Base-by-base conservation (phyloP, 1,139 yeast genomes). In the Kurtzmaniella natalensis region DNA sequence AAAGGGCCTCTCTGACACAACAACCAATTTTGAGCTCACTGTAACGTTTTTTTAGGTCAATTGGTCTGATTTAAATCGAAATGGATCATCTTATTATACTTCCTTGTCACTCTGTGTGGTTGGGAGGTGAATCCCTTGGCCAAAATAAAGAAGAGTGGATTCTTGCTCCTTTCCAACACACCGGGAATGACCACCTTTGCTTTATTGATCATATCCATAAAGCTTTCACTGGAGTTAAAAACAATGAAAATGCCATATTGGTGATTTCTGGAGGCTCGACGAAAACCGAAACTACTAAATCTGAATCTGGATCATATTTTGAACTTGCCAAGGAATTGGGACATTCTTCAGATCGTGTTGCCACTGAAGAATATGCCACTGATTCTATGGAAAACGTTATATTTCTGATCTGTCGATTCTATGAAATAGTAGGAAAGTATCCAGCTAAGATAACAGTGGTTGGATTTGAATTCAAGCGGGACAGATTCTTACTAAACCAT, bases 341-440 rank as follows among this genome's bases (percentile, higher is more conserved):
- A 40, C 38, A n/a, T 32, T 42, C 32, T 45, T 35, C 13, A 43
- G 41, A 34, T 46, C 51, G 73, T 21, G 51, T 73, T 3, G 39
- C 59, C 4, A 51, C 72, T 2, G 95, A 86, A 49, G 87, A 81
- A 44, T 81, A 60, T 53, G 89, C 95, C 0, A 60, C 87, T 30
- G 95, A 86, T 53, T 84, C 94, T 2, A 81, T 81, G 52, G 95
- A 86, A 50, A 86, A 86, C 51, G 72, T 85, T 6, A 42, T 83
- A 2, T 84, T 76, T 51, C 76, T 82, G 45, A 45, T 85, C 2
- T 68, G 76, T 31, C 60, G 81, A 32, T 85, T 70, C 51, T 58
- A 68, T 30, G 79, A 80, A 45, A 43, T 70, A 2, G 55, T 61
- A 5, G 59, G 64, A 0, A 26, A 11, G 2, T 80, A 72, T 42